Evolutionary conservation across 495 filamentous ascomycete species (phyloP), one percentile per base, ranked within the genome.

Genomic region (Patellaria atrata): DNA sequence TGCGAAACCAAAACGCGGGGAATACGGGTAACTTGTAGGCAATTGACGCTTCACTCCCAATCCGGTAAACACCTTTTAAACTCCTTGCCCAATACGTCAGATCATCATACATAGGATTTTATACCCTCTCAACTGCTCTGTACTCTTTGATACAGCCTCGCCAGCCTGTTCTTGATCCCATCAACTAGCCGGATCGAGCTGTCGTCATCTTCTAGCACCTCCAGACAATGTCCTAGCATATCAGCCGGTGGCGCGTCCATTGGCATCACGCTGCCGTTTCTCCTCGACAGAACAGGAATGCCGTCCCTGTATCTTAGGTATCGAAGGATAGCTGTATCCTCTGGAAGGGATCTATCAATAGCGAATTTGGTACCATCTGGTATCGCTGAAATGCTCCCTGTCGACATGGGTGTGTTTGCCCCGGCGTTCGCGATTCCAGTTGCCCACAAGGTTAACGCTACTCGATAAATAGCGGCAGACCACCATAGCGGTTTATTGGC

Each of bases 391-490:
- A 23, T 16, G n/a, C 13, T n/a, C 23, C 30, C 30, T 20, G 9
- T 21, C 11, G 33, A 30, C 3, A 27, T 20, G 26, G 30, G 36
- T 15, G 44, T 27, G 14, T 37, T 14, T 7, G 40, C 40, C 27
- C 13, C 52, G 51, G 21, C 30, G 14, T 28, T 41, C 0, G 51
- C 45, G 6, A 61, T 40, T 54, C 57, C 62, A 30, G 60, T 59
- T 1, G 50, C 47, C 66, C 68, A 72, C 5, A 71, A 45, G 36
- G 68, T 57, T 21, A 71, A 49, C 5, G 57, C 58, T 2, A 58
- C 67, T 7, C 68, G 60, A 50, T 72, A 71, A 27, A 71, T 42
- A 14, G 62, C 68, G 3, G 55, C 57, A 16, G 65, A 45, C 64
- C 68, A 71, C 70, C 70, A 74, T 14, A 44, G 56, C 0, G 70